phyloP scores from a whole-genome alignment of 139 green algal species.

The Chlorella sp. region DNA sequence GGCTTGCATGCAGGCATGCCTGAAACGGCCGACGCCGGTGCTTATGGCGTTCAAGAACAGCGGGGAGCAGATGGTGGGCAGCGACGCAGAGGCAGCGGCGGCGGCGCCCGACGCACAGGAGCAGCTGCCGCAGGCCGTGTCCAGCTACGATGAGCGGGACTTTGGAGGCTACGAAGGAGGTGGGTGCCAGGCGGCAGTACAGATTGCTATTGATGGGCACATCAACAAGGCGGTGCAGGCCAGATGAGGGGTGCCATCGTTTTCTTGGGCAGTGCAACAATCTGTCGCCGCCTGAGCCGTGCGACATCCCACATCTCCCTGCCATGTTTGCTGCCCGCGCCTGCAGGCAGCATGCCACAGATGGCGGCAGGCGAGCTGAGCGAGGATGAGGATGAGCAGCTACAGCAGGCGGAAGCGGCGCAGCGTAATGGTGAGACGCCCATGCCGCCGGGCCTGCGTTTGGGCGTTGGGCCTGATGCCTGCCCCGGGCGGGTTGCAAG shows the following conservation, averaged over 20 bases:
- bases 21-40: too few relatives aligned
- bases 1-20: too few relatives aligned
- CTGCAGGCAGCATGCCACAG: constrained; percentile 9
- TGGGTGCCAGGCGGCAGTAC: background rate
- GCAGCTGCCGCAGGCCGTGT: background rate
- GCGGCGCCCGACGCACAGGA: background rate
- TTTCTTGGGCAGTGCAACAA: background rate
- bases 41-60: background rate
- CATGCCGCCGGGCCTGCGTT: background rate
- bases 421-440: background rate
- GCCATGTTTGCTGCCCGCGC: background rate
- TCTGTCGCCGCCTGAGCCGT: background rate
- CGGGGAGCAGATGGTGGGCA: background rate
- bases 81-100: background rate
- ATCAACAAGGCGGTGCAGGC: too few relatives aligned
- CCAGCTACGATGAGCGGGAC: background rate
- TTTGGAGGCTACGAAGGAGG: constrained; percentile 19
- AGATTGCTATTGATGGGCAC: too few relatives aligned
- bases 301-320: background rate
- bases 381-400: background rate
- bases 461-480: background rate
- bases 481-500: background rate
- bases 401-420: background rate
- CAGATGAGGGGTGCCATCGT: background rate
- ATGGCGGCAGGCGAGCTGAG: background rate